These are phyloP conservation scores for Ophiocordyceps sinensis DNA, from an alignment of 2,329 filamentous ascomycete species.

Conservation along the genomic window DNA sequence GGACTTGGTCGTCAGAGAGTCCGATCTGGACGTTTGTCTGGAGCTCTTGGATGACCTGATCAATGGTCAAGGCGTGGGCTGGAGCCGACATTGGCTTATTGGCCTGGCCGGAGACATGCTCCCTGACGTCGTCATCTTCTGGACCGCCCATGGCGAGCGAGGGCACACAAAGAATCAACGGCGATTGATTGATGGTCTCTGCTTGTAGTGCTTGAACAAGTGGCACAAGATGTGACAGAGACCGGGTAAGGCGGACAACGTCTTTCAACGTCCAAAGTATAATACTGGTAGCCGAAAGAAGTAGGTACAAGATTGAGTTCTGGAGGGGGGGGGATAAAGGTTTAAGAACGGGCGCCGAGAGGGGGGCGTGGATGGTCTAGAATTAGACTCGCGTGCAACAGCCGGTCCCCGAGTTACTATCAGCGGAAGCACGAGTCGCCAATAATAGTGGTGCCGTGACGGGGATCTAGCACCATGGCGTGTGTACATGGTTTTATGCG, in stretches of 20 bases:
- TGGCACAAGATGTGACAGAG: too few species aligned
- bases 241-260: too few species aligned
- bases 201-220: too few species aligned
- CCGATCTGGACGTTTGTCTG: slow-evolving; percentile 41
- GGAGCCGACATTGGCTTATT: slow-evolving; percentile 41
- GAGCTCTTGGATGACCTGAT: slow-evolving; percentile 38
- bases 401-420: too few species aligned
- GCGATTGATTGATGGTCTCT: not conserved
- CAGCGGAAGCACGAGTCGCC: not conserved
- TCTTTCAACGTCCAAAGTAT: too few species aligned
- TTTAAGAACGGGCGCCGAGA: too few species aligned
- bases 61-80: slow-evolving; percentile 45
- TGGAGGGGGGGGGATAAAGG: too few species aligned
- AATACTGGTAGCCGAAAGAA: too few species aligned
- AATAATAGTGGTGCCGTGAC: not conserved
- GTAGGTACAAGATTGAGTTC: too few species aligned
- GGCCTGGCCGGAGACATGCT: slow-evolving; percentile 24
- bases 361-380: too few species aligned
- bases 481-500: not conserved
- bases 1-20: slow-evolving; percentile 38
- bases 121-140: slow-evolving; percentile 9
- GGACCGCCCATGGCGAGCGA: slow-evolving; percentile 10
- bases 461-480: not conserved
- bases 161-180: not conserved
- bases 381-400: too few species aligned